Conservation (phyloP, 306 rosid genomes). For the Acmispon strigosus region DNA sequence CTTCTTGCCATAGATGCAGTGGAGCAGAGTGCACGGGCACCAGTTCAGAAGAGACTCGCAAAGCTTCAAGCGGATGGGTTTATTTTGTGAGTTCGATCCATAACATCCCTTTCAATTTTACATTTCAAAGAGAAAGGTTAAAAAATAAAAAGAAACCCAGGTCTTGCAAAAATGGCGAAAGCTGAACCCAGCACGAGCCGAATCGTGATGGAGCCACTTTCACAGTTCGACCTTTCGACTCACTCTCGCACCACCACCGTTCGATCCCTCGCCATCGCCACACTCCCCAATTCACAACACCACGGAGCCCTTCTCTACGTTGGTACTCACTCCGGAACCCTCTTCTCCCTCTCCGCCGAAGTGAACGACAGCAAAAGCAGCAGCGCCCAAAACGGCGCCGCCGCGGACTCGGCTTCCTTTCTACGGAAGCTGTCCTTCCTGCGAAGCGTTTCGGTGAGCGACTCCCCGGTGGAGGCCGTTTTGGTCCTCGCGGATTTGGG, state of each 20-base stretch:
- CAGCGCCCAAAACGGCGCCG: background rate
- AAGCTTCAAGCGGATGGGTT: background rate
- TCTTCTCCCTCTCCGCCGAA: constrained; percentile 52
- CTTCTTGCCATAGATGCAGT: background rate
- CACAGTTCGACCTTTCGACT: constrained; percentile 50
- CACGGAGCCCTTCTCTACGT: constrained; percentile 38
- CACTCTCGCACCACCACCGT: constrained; percentile 43
- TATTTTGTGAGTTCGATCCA: background rate
- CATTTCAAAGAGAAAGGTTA: background rate
- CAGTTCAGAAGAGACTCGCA: too few relatives aligned
- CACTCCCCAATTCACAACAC: constrained; percentile 23
- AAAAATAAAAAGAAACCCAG: background rate
- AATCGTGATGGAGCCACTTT: constrained; percentile 64
- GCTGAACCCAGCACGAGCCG: constrained; percentile 47
- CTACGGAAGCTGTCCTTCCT: constrained; percentile 39
- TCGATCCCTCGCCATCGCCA: constrained; percentile 53
- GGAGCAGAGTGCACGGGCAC: constrained; percentile 1
- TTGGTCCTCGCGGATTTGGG: constrained; percentile 47
- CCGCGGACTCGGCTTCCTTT: background rate
- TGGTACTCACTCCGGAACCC: constrained; percentile 68
- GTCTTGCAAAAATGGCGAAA: constrained; percentile 37
- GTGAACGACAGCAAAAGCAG: background rate
- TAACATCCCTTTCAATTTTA: background rate
- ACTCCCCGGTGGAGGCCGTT: constrained; percentile 43
- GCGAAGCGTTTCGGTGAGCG: constrained; percentile 41